These are phyloP conservation scores for Crepidotus variabilis DNA, from an alignment of 768 basidiomycete species.

Conservation along the genomic window DNA sequence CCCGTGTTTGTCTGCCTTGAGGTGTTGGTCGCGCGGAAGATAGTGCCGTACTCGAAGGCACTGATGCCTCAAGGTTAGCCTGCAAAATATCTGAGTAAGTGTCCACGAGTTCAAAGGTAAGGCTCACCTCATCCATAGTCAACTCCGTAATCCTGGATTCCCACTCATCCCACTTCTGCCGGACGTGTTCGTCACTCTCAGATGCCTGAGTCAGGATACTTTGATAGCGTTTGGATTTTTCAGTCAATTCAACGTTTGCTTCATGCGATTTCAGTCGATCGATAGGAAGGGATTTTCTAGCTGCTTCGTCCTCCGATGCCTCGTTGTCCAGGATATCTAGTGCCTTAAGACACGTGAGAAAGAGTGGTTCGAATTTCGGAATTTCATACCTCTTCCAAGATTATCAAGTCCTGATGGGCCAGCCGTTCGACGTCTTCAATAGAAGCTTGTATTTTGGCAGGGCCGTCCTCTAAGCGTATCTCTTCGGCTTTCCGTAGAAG, in stretches of 20 bases:
- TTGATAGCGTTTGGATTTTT: slow-evolving; percentile 69
- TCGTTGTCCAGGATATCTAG: slow-evolving; percentile 90
- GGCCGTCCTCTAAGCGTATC: slow-evolving; percentile 75
- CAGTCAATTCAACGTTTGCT: slow-evolving; percentile 70
- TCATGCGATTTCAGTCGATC: slow-evolving; percentile 69
- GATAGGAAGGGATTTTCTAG: slow-evolving; percentile 45
- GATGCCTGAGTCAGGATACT: slow-evolving; percentile 68
- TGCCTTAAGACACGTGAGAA: slow-evolving; percentile 43
- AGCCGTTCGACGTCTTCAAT: slow-evolving; percentile 72
- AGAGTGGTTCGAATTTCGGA: not conserved
- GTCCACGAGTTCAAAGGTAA: not conserved
- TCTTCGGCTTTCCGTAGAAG: slow-evolving; percentile 83
- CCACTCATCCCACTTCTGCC: slow-evolving; percentile 89
- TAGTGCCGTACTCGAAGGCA: slow-evolving; percentile 60
- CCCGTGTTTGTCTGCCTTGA: slow-evolving; percentile 48
- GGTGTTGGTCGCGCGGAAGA: slow-evolving; percentile 27
- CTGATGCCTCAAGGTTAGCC: slow-evolving; percentile 61
- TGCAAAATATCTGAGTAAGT: slow-evolving; percentile 21
- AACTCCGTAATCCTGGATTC: slow-evolving; percentile 67
- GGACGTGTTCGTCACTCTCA: slow-evolving; percentile 72
- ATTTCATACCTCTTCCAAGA: slow-evolving; percentile 69
- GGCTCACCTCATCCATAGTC: slow-evolving; percentile 58
- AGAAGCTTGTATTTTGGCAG: slow-evolving; percentile 62
- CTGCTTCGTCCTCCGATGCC: slow-evolving; percentile 77
- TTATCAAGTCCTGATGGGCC: slow-evolving; percentile 51